Conservation (phyloP, 305 asterid species). For the Ajuga reptans region DNA sequence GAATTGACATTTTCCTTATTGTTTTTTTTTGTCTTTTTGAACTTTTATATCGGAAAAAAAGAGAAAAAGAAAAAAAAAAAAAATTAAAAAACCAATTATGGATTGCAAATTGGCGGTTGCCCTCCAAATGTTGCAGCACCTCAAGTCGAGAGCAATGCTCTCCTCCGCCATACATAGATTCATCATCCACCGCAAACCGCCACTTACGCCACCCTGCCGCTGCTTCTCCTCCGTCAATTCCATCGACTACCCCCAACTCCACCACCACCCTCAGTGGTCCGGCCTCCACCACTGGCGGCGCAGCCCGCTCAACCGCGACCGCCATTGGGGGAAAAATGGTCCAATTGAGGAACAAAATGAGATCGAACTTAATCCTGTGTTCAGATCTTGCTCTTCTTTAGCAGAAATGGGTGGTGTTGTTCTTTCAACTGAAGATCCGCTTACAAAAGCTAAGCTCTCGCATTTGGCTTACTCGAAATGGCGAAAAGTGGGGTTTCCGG, state of each 20-base stretch:
- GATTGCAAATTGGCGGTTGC: not conserved
- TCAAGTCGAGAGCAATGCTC: constrained; percentile 27
- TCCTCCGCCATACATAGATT: constrained; percentile 20
- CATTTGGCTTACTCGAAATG: constrained; percentile 65
- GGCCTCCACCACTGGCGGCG: constrained; percentile 78
- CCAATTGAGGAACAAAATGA: constrained; percentile 32
- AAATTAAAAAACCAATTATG: not conserved
- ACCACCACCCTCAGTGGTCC: constrained; percentile 50
- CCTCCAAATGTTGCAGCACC: constrained; percentile 14
- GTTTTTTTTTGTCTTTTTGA: too few species aligned
- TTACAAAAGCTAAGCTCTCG: constrained; percentile 69
- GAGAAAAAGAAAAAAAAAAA: not conserved
- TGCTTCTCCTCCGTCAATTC: constrained; percentile 22
- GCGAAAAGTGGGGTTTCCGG: constrained; percentile 53
- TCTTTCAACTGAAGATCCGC: constrained; percentile 72
- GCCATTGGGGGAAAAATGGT: constrained; percentile 75
- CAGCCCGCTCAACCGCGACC: constrained; percentile 51
- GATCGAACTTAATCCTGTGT: not conserved
- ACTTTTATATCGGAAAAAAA: too few species aligned
- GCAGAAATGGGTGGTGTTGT: constrained; percentile 77
- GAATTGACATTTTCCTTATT: too few species aligned
- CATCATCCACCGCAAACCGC: constrained; percentile 18
- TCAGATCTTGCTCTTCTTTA: constrained; percentile 45
- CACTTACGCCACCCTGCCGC: constrained; percentile 19
- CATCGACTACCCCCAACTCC: constrained; percentile 29